These are phyloP conservation scores for Tagetes erecta DNA, from an alignment of 129 eudicot species.

Conservation along the genomic window DNA sequence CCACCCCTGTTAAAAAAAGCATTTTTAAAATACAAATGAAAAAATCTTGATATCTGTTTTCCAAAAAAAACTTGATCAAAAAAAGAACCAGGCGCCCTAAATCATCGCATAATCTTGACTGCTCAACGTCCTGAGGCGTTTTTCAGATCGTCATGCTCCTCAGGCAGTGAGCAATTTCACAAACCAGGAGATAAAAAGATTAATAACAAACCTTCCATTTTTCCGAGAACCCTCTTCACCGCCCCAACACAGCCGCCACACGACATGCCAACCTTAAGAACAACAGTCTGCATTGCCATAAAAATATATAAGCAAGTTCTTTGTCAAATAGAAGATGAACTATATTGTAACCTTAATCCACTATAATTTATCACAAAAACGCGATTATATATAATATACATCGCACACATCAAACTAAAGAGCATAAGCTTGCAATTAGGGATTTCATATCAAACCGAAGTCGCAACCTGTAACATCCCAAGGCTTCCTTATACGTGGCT, in stretches of 20 bases:
- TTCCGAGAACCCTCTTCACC: slow-evolving; percentile 82
- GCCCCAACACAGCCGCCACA: slow-evolving; percentile 98
- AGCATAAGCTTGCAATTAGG: neutral
- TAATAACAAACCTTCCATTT: slow-evolving; percentile 77
- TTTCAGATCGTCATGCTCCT: neutral
- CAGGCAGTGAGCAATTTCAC: neutral
- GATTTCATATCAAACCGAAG: neutral
- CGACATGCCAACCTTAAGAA: slow-evolving; percentile 93
- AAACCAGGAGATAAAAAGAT: neutral
- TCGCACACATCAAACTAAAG: neutral
- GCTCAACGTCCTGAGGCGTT: neutral
- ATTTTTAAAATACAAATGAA: neutral
- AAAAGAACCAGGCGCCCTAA: neutral
- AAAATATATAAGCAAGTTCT: slow-evolving; percentile 3
- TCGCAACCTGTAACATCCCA: neutral
- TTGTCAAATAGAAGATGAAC: neutral
- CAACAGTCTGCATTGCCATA: slow-evolving; percentile 72
- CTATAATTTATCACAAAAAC: neutral
- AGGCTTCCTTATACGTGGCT: no score
- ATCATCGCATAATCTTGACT: no score
- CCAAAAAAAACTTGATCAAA: neutral
- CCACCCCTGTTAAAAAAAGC: slow-evolving; percentile 55
- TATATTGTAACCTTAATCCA: neutral
- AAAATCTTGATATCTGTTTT: neutral
- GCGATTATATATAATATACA: neutral